A percentile compares a stretch with the other conserved stretches of the same genome.
These are phyloP conservation scores for Alectoria sarmentosa DNA, from an alignment of 495 filamentous ascomycete genomes.

Conservation along the genomic window DNA sequence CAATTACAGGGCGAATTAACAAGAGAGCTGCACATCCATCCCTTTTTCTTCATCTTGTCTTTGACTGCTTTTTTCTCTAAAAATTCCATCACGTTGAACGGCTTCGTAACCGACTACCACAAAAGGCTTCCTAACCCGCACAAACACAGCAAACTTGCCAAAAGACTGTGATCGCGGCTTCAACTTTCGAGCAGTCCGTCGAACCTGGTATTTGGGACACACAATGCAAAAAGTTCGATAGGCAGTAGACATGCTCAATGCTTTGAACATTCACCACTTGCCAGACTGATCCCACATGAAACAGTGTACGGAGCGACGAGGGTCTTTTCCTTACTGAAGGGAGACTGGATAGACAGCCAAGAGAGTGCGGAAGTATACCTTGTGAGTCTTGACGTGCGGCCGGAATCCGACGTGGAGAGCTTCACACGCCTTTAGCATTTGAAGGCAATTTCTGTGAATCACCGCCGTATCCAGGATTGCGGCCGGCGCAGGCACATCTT, in stretches of 20 bases:
- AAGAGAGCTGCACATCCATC: neutral
- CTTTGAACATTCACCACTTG: neutral
- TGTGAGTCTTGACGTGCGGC: constrained; percentile 84
- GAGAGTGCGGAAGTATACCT: constrained; percentile 41
- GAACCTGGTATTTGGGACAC: neutral
- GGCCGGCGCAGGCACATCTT: constrained; percentile 57
- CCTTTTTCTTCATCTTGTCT: neutral
- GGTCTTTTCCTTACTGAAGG: neutral
- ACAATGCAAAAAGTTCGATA: neutral
- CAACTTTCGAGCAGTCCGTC: no score
- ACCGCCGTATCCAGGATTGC: constrained; percentile 64
- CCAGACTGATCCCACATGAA: neutral
- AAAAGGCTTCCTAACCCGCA: neutral
- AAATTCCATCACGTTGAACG: neutral
- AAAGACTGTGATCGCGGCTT: neutral
- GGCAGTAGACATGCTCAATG: neutral
- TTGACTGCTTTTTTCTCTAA: neutral
- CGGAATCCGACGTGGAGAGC: constrained; percentile 60
- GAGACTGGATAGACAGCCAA: constrained; percentile 2
- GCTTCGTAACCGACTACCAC: neutral
- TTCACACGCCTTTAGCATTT: constrained; percentile 61
- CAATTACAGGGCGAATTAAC: neutral
- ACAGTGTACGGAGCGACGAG: neutral
- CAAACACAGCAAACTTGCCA: neutral
- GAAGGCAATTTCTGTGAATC: constrained; percentile 59